Evolutionary conservation across 176 grass and related monocot species (phyloP), one percentile per base, ranked within the genome.

Genomic region (Rhynchospora breviuscula): DNA sequence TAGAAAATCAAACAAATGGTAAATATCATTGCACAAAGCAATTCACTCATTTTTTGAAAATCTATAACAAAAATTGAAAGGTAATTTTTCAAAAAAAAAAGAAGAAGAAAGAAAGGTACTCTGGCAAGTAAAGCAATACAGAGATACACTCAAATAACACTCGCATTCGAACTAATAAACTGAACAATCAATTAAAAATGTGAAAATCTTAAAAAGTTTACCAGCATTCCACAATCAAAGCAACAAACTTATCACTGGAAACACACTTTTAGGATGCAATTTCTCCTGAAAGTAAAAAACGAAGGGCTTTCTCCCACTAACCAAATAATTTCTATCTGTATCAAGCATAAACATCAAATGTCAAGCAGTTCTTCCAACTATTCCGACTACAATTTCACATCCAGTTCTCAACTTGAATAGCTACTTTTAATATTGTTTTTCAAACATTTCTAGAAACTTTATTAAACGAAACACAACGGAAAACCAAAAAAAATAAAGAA

Each of bases 401-500:
- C 31, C 19, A 21, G 23, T 77, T 77, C 23, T 7, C 48, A 54
- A 56, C 22, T 76, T 56, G 56, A 54, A 15, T 53, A 31, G 29
- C 49, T 78, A 78, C 1, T 54, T 78, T 71, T 71, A 78, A 78
- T 23, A 75, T 31, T 33, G 13, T 35, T 78, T 56, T 23, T 33
- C 47, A 54, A 57, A 57, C 18, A 17, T 57, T 51, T 57, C 48
- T 57, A 56, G 22, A 80, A 85, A 83, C 63, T 63, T 15, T 57
- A 72, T 8, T 44, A 26, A 46, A 79, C 3, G 35, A 40, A 40
- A 40, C 35, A 40, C 35, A 40, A 4, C 35, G 35, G 35, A 3
- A 79, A 72, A 52, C 51, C 11, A 40, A 5, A n/a, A 63, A 44
- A 67, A 84, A 78, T 79, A 40, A 66, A 85, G 68, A 63, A 56